Conservation (phyloP, 2,329 filamentous ascomycete genomes). For the Aspergillus ochraceus region DNA sequence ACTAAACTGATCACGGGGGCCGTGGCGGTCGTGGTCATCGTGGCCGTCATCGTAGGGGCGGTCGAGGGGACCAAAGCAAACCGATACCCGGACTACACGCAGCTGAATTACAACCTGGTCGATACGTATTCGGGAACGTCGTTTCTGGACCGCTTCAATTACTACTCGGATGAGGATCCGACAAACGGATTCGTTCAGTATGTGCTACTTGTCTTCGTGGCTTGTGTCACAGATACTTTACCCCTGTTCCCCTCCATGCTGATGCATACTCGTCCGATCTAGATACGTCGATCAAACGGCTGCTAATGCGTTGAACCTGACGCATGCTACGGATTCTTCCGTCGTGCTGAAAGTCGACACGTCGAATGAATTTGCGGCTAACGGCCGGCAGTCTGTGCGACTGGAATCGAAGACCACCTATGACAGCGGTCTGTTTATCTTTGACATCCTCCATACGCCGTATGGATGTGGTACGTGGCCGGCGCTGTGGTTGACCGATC, state of each 20-base stretch:
- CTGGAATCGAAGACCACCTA: slow-evolving; percentile 62
- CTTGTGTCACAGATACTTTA: not conserved
- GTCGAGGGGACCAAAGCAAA: slow-evolving; percentile 38
- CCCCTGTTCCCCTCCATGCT: not conserved
- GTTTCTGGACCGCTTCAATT: slow-evolving; percentile 50
- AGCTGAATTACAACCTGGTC: slow-evolving; percentile 40
- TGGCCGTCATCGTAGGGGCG: slow-evolving; percentile 51
- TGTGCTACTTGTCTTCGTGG: slow-evolving; percentile 40
- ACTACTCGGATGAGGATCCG: slow-evolving; percentile 47
- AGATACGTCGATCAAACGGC: slow-evolving; percentile 44
- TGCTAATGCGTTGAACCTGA: slow-evolving; percentile 54
- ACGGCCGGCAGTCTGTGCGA: slow-evolving; percentile 64
- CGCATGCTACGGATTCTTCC: slow-evolving; percentile 55
- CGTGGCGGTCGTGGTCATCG: slow-evolving; percentile 42
- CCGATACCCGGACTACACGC: slow-evolving; percentile 46
- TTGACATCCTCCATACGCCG: slow-evolving; percentile 64
- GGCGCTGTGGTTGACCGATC: slow-evolving; percentile 65
- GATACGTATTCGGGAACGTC: slow-evolving; percentile 43
- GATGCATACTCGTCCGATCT: not conserved
- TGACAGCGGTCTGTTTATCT: slow-evolving; percentile 65
- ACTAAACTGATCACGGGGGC: slow-evolving; percentile 49
- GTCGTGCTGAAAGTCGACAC: slow-evolving; percentile 64
- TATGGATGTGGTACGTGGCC: slow-evolving; percentile 66
- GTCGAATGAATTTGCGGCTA: slow-evolving; percentile 57
- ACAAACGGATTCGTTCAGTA: slow-evolving; percentile 50